phyloP scores from a whole-genome alignment of 495 filamentous ascomycete species.

The Annulohypoxylon bovei region DNA sequence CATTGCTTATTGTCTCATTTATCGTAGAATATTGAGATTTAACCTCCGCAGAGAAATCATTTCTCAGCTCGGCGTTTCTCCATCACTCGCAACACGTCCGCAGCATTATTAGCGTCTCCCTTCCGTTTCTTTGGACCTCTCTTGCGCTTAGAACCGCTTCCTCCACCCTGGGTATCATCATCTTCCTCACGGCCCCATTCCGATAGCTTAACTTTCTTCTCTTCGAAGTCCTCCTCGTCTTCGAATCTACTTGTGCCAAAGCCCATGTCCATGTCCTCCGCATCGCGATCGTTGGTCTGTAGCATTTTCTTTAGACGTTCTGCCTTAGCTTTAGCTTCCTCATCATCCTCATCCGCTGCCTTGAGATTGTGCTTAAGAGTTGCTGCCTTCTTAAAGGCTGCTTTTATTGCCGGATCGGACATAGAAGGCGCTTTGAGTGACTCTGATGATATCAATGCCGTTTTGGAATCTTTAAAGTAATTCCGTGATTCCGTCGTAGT shows the following conservation, averaged over 20 bases:
- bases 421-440: slow-evolving; percentile 65
- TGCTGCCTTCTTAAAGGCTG: slow-evolving; percentile 85
- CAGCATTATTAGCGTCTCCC: slow-evolving; percentile 81
- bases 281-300: slow-evolving; percentile 79
- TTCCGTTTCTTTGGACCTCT: slow-evolving; percentile 86
- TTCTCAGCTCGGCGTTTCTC: slow-evolving; percentile 64
- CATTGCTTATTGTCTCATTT: background rate
- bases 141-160: slow-evolving; percentile 72
- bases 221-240: slow-evolving; percentile 76
- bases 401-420: slow-evolving; percentile 80
- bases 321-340: slow-evolving; percentile 57
- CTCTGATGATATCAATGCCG: slow-evolving; percentile 51
- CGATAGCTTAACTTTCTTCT: slow-evolving; percentile 70
- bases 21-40: background rate
- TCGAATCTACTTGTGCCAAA: slow-evolving; percentile 87
- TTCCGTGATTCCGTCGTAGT: slow-evolving; percentile 55
- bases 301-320: slow-evolving; percentile 79
- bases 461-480: slow-evolving; percentile 69
- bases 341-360: slow-evolving; percentile 56
- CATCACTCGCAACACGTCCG: slow-evolving; percentile 82
- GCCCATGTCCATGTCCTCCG: slow-evolving; percentile 92
- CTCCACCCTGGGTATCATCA: slow-evolving; percentile 58
- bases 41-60: slow-evolving; percentile 8
- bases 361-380: slow-evolving; percentile 66
- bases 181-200: slow-evolving; percentile 69